Conservation (phyloP, 345 rosid genomes). For the Lumnitzera littorea region DNA sequence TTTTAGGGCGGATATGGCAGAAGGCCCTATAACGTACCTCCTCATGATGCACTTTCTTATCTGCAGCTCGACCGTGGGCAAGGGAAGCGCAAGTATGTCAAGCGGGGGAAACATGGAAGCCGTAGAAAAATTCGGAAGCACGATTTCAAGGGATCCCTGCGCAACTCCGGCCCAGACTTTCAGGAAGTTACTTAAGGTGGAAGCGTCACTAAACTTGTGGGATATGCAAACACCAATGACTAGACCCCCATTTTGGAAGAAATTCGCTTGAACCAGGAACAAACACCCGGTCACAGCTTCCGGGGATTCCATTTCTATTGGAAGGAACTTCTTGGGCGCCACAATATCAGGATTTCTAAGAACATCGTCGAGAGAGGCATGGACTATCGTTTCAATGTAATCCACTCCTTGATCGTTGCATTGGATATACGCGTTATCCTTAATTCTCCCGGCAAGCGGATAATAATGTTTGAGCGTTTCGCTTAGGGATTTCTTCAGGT, state of each 20-base stretch:
- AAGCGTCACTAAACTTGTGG: slow-evolving; percentile 19
- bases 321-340: slow-evolving; percentile 12
- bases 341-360: slow-evolving; percentile 6
- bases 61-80: background rate
- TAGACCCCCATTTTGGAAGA: slow-evolving; percentile 19
- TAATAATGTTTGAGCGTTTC: slow-evolving; percentile 14
- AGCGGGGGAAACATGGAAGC: slow-evolving; percentile 11
- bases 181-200: slow-evolving; percentile 7
- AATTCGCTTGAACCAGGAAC: slow-evolving; percentile 27
- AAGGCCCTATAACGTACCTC: background rate
- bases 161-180: slow-evolving; percentile 10
- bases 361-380: slow-evolving; percentile 8
- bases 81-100: background rate
- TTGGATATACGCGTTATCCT: slow-evolving; percentile 9
- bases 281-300: slow-evolving; percentile 10
- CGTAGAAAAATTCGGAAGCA: background rate
- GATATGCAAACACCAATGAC: slow-evolving; percentile 18
- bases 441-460: slow-evolving; percentile 24
- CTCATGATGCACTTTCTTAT: slow-evolving; percentile 1
- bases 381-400: slow-evolving; percentile 15
- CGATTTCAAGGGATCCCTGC: background rate
- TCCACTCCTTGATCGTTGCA: slow-evolving; percentile 21
- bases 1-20: background rate
- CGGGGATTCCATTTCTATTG: slow-evolving; percentile 2
- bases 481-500: slow-evolving; percentile 5